Conservation (phyloP, 208 protist genomes). For the Leishmania tarentolae region DNA sequence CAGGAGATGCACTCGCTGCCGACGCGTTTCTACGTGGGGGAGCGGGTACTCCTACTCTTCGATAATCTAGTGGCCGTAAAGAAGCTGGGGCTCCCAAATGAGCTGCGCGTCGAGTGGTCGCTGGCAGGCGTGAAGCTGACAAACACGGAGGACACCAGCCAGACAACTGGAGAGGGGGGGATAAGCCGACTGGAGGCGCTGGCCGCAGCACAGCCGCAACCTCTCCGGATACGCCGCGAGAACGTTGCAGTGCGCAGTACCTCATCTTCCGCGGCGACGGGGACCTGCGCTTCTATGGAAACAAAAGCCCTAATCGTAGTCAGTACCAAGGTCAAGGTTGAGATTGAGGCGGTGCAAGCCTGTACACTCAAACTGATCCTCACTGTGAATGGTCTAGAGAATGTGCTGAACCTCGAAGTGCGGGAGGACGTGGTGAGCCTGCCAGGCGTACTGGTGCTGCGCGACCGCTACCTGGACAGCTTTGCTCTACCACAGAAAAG, state of each 20-base stretch:
- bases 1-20: slow-evolving; percentile 63
- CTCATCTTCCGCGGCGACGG: not conserved
- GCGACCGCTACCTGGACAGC: slow-evolving; percentile 48
- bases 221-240: slow-evolving; percentile 25
- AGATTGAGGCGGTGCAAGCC: slow-evolving; percentile 36
- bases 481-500: slow-evolving; percentile 37
- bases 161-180: not conserved
- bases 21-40: slow-evolving; percentile 51
- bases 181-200: slow-evolving; percentile 13
- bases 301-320: slow-evolving; percentile 5
- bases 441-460: slow-evolving; percentile 79
- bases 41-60: slow-evolving; percentile 63
- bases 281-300: not conserved
- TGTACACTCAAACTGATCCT: slow-evolving; percentile 46
- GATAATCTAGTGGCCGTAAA: slow-evolving; percentile 48
- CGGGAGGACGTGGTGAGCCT: slow-evolving; percentile 35
- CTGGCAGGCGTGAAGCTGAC: slow-evolving; percentile 13
- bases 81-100: slow-evolving; percentile 11
- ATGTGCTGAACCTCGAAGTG: slow-evolving; percentile 58
- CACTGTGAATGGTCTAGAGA: slow-evolving; percentile 46
- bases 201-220: slow-evolving; percentile 11
- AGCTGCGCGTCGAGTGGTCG: slow-evolving; percentile 15
- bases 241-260: slow-evolving; percentile 13
- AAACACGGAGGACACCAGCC: not conserved
- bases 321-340: slow-evolving; percentile 35